Evolutionary conservation across 495 filamentous ascomycete genomes (phyloP).

Genomic region (Lepidopterella palustris): DNA sequence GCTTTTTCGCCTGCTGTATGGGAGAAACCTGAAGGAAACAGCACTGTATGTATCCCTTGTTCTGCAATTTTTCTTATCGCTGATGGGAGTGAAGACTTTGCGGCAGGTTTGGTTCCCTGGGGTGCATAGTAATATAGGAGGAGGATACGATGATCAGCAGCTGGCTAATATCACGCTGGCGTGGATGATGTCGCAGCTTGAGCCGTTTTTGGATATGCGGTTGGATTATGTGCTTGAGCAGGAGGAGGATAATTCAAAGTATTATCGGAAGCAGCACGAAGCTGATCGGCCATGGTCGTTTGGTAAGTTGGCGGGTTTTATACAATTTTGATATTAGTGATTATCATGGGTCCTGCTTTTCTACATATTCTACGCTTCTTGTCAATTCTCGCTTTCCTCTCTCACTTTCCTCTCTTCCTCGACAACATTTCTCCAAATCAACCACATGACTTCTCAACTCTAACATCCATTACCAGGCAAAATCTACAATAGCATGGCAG

Average conservation of each 20-base stretch:
- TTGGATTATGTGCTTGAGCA: slow-evolving; percentile 47
- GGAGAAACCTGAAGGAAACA: slow-evolving; percentile 43
- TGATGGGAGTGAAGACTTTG: slow-evolving; percentile 38
- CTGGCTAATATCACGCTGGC: slow-evolving; percentile 60
- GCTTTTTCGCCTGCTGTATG: slow-evolving; percentile 62
- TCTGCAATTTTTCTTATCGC: slow-evolving; percentile 25
- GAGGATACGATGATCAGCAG: slow-evolving; percentile 52
- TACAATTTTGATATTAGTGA: not conserved
- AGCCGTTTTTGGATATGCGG: slow-evolving; percentile 54
- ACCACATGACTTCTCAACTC: no score
- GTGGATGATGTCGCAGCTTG: slow-evolving; percentile 69
- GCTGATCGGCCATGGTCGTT: slow-evolving; percentile 54
- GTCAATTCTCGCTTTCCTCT: not conserved
- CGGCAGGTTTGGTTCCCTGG: slow-evolving; percentile 70
- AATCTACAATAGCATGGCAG: slow-evolving; percentile 44
- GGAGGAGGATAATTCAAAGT: slow-evolving; percentile 42
- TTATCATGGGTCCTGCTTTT: not conserved
- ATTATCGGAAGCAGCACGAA: slow-evolving; percentile 43
- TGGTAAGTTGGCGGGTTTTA: no score
- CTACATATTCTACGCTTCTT: not conserved
- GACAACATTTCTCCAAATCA: not conserved
- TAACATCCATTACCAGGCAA: slow-evolving; percentile 14
- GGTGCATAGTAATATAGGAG: slow-evolving; percentile 60
- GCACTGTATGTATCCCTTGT: slow-evolving; percentile 19
- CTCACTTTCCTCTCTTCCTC: not conserved